Percentiles rank a stretch among this genome's conserved stretches.
Conservation (phyloP, 495 filamentous ascomycete species). For the Thozetella sp. region DNA sequence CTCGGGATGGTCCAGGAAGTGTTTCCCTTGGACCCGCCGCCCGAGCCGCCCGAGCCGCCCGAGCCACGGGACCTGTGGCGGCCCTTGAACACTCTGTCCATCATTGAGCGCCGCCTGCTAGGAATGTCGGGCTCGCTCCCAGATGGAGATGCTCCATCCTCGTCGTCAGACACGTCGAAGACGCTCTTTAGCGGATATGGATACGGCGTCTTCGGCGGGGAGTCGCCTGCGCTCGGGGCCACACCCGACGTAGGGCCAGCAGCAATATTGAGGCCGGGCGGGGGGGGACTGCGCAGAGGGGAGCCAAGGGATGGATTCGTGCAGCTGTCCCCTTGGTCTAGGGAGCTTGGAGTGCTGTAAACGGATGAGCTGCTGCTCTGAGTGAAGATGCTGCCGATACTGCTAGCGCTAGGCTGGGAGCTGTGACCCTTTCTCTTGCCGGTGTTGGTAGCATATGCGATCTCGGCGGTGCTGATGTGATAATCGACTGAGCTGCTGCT, state of each 20-base stretch:
- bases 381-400: not conserved
- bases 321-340: not conserved
- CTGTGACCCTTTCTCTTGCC: not conserved
- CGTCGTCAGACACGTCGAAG: not conserved
- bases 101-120: not conserved
- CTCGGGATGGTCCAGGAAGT: not conserved
- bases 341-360: not conserved
- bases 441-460: not conserved
- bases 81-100: not conserved
- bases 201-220: not conserved
- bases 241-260: not conserved
- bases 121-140: not conserved
- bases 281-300: not conserved
- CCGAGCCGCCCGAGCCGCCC: no score
- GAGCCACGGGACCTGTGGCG: not conserved
- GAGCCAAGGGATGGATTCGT: not conserved
- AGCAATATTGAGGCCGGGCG: not conserved
- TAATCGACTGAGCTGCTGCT: conserved; percentile 2
- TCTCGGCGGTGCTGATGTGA: not conserved
- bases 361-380: not conserved
- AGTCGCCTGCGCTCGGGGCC: not conserved
- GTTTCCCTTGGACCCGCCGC: not conserved
- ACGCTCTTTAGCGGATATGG: not conserved
- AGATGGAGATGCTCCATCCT: not conserved
- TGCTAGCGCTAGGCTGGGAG: not conserved